Evolutionary conservation across 163 green algal genomes (phyloP).

Genomic region (Scenedesmus sp.): DNA sequence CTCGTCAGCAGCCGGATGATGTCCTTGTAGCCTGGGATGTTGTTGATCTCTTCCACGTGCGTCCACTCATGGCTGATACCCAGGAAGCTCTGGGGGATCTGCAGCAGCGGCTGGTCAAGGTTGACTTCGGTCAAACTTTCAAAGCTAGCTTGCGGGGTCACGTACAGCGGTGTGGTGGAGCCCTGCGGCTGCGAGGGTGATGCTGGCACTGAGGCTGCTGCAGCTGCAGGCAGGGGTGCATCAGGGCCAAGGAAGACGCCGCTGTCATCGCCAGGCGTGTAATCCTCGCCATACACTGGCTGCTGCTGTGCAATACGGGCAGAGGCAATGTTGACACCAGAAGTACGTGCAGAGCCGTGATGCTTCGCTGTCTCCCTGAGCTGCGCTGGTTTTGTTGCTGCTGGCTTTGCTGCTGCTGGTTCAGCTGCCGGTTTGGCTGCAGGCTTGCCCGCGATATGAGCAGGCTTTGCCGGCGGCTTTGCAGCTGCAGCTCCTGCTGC

Average conservation of each 20-base stretch:
- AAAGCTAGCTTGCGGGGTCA: background rate
- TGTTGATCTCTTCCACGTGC: slow-evolving; percentile 48
- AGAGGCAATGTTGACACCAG: background rate
- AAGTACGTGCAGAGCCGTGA: background rate
- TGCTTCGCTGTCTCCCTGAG: background rate
- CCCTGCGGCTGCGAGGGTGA: background rate
- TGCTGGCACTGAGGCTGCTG: background rate
- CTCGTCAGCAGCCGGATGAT: slow-evolving; percentile 27
- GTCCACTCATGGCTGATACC: slow-evolving; percentile 57
- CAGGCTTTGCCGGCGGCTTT: background rate
- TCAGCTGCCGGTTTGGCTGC: background rate
- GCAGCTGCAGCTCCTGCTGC: background rate
- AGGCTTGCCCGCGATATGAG: background rate
- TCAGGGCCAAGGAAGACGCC: background rate
- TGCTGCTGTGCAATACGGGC: background rate
- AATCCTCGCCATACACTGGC: background rate
- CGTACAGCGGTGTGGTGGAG: slow-evolving; percentile 11
- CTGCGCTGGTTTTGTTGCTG: background rate
- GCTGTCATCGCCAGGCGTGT: background rate
- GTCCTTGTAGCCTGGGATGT: slow-evolving; percentile 46
- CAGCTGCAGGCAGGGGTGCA: background rate
- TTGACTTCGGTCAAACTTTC: slow-evolving; percentile 1
- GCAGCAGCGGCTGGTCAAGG: background rate
- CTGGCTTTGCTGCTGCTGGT: background rate
- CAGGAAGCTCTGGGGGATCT: slow-evolving; percentile 53